Evolutionary conservation across 2,329 filamentous ascomycete species (phyloP).

Genomic region (Ophiostoma ips): DNA sequence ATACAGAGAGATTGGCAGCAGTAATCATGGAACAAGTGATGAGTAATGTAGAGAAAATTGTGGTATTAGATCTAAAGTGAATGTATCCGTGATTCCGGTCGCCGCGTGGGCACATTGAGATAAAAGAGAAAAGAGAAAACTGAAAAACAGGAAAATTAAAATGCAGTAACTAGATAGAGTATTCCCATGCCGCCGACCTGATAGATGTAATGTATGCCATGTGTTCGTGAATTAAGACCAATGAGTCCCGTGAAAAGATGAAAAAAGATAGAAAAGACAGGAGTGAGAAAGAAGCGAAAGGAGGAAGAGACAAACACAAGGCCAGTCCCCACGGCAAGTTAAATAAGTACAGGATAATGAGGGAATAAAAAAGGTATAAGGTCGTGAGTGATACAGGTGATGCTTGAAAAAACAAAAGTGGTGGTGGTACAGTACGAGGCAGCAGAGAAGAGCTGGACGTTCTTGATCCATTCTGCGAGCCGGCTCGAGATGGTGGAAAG

Average conservation of each 20-base stretch:
- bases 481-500: constrained; percentile 6
- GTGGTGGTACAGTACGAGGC: constrained; percentile 1
- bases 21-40: no score
- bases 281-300: neutral
- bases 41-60: no score
- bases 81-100: neutral
- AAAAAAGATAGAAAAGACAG: neutral
- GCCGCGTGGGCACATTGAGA: neutral
- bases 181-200: constrained; percentile 1
- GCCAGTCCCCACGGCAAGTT: neutral
- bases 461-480: constrained; percentile 1
- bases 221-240: neutral
- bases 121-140: neutral
- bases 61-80: no score
- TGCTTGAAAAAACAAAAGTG: constrained; percentile 10
- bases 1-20: no score
- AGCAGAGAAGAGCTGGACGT: neutral
- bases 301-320: neutral
- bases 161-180: constrained; percentile 1
- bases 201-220: neutral
- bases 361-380: neutral
- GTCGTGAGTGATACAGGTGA: constrained; percentile 16
- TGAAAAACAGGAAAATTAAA: neutral
- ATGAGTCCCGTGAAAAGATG: neutral
- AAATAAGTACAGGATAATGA: neutral